Base-by-base conservation (phyloP, 2,329 filamentous ascomycete genomes). In the Cercospora janseana region DNA sequence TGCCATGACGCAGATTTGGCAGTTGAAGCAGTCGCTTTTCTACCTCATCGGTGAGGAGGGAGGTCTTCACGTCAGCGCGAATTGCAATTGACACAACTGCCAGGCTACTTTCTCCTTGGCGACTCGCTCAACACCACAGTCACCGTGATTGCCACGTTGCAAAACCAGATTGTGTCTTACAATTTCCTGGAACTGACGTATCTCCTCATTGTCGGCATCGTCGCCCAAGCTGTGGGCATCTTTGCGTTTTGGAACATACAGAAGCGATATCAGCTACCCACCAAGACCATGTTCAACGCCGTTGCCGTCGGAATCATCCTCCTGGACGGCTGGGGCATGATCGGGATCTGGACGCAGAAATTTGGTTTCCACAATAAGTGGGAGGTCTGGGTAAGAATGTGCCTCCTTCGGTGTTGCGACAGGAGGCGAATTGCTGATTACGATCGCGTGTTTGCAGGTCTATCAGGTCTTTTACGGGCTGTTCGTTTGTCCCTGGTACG, bases 81-180 rank as follows among this genome's bases (percentile, higher is more conserved):
- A n/a, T n/a, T n/a, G n/a, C n/a, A 26, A 23, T 21, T 50, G 29
- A 46, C n/a, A 10, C 3, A 3, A 6, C 6, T 4, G 4, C 2
- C 44, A 67, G 74, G 76, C 3, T 87, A 85, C 61, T 86, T 87
- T 62, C 71, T 87, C 2, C 75, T 87, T 0, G 83, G 81, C n/a
- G 84, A 87, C 66, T 82, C 79, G 1, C 72, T 86, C 27, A 86
- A 86, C 64, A 87, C 84, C 0, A 85, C 83, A 0, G 80, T 86
- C 4, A 86, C 84, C 0, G 82, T 87, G 16, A 81, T 87, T 24
- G 74, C 71, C 0, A 86, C 82, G 0, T 66, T 86, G 4, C 84
- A 87, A 61, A 86, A 86, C 57, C 73, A 74, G 27, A 76, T 86
- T 3, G 81, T 86, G 3, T 72, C 75, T 3, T 87, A 85, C 66